Evolutionary conservation across 2,329 filamentous ascomycete species (phyloP), one percentile per base, ranked within the genome.

Genomic region (Penicillium psychrosexuale): DNA sequence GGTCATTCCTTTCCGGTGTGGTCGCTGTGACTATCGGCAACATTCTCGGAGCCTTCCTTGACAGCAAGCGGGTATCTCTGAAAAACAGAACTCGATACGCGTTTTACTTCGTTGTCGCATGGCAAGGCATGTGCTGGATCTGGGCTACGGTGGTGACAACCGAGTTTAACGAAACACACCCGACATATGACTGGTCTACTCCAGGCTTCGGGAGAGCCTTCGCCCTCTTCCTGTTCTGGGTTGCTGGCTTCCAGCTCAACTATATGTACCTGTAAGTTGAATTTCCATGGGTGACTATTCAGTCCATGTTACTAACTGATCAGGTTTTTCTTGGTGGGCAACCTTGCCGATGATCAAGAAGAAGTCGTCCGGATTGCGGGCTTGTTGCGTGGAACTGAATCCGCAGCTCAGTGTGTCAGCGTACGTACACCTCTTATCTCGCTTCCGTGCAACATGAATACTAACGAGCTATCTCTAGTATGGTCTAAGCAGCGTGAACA

Each of bases 61-160:
- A 89, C 59, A 78, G 76, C n/a, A 80, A 76, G 1, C 72, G 73
- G 0, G 68, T 87, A 5, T 69, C 83, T 0, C 72, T 88, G 3
- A 82, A 80, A 56, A 67, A 72, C 0, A 78, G 86, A 5, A 77
- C 81, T 2, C 76, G 86, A 3, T 75, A 69, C 3, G 76, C 82
- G 0, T 89, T 88, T 62, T 75, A 72, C 30, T 75, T 80, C 15
- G 72, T 78, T 0, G 67, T 76, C 13, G 59, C 48, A 0, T 63
- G 87, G 0, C 86, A 89, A 62, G 87, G 87, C 0, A 85, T 77
- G 0, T 89, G 85, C 82, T 91, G 88, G 87, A 76, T 84, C 3
- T 91, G 88, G 87, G 82, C 81, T 0, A 88, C 86, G 0, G 72
- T 90, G 2, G 70, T 88, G 2, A 84, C 84, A 0, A 85, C 85